phyloP scores from a whole-genome alignment of 2,329 filamentous ascomycete genomes.

The Pseudonectria buxi region DNA sequence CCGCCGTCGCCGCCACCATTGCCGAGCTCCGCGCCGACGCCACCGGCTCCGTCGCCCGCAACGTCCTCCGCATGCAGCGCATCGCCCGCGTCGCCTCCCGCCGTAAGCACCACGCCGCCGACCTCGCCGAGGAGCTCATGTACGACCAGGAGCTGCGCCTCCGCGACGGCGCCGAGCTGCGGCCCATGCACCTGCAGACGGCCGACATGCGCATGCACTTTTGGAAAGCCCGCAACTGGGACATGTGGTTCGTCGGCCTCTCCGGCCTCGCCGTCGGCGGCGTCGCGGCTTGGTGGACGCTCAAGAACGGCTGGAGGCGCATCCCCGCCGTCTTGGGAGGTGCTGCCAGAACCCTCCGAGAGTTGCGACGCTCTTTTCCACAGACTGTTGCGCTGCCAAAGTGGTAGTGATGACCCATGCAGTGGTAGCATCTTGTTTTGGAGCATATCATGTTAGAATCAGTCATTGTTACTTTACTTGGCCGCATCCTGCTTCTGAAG shows the following conservation, averaged over 20 bases:
- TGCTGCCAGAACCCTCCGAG: not conserved
- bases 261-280: conserved; percentile 4
- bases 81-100: conserved; percentile 31
- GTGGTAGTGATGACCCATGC: too few species aligned
- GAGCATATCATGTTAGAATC: too few species aligned
- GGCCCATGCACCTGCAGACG: conserved; percentile 37
- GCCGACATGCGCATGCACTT: conserved; percentile 35
- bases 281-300: conserved; percentile 14
- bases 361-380: too few species aligned
- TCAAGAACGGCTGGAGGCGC: conserved; percentile 1
- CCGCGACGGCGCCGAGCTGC: conserved; percentile 10
- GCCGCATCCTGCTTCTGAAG: too few species aligned
- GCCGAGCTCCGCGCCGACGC: conserved; percentile 22
- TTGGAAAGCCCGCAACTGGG: conserved; percentile 34
- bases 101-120: conserved; percentile 31
- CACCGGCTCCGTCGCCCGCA: conserved; percentile 24
- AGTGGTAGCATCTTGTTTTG: too few species aligned
- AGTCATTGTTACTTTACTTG: too few species aligned
- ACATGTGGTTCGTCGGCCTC: conserved; percentile 24
- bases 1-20: conserved; percentile 25
- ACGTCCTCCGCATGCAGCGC: conserved; percentile 30
- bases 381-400: too few species aligned
- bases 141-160: conserved; percentile 26
- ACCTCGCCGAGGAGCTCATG: conserved; percentile 36
- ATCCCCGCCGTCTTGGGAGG: not conserved